These are phyloP conservation scores for Russula olivacea DNA, from an alignment of 768 basidiomycete genomes.

Conservation along the genomic window DNA sequence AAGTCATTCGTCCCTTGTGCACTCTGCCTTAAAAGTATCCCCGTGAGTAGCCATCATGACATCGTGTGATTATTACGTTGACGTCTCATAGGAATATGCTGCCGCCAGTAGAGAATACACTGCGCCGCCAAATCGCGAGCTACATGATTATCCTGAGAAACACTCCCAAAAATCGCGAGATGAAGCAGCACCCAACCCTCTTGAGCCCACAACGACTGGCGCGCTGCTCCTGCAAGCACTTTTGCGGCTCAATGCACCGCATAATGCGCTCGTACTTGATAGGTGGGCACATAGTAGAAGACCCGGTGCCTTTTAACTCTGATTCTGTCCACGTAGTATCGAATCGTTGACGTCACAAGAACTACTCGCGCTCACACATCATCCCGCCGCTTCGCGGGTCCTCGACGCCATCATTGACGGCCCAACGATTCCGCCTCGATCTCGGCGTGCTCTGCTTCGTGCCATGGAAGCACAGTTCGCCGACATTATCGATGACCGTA, in stretches of 20 bases:
- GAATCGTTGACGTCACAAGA: conserved; percentile 51
- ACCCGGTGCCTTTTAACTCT: not conserved
- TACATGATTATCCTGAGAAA: conserved; percentile 24
- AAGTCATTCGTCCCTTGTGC: conserved; percentile 19
- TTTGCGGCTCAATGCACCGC: conserved; percentile 58
- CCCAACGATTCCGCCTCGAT: conserved; percentile 53
- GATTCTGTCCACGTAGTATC: conserved; percentile 41
- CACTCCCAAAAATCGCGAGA: conserved; percentile 17
- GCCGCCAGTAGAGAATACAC: too few relatives aligned
- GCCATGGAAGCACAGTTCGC: conserved; percentile 76
- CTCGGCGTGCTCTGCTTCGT: conserved; percentile 65
- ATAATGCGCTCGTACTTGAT: conserved; percentile 61
- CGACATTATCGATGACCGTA: conserved; percentile 76
- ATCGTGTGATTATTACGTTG: not conserved
- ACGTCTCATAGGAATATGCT: conserved; percentile 26
- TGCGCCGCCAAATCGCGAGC: not conserved
- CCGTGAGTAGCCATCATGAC: conserved; percentile 3
- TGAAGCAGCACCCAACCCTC: conserved; percentile 30
- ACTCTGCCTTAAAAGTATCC: conserved; percentile 14
- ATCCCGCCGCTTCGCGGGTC: conserved; percentile 68
- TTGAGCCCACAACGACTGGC: conserved; percentile 76
- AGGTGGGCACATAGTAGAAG: conserved; percentile 42
- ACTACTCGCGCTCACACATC: conserved; percentile 52
- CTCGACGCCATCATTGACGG: conserved; percentile 75
- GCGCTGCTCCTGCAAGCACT: conserved; percentile 81